Evolutionary conservation across 164 flowering plant genomes (phyloP).

Genomic region (Nelumbo lutea): DNA sequence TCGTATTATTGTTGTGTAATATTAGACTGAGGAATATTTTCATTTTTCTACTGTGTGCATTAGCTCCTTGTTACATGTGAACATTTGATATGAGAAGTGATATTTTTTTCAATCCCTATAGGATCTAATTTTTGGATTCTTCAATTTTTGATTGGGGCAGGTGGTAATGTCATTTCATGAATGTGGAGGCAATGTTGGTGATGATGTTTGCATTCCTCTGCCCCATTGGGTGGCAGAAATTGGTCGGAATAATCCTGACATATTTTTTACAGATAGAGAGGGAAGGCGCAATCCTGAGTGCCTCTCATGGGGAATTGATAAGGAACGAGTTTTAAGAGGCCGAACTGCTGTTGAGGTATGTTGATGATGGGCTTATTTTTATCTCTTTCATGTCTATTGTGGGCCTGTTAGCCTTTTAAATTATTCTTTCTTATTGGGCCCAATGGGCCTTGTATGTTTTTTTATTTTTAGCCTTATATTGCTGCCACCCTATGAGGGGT

Average conservation of each 20-base stretch:
- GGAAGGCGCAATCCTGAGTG: constrained; percentile 95
- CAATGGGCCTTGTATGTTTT: too few relatives aligned
- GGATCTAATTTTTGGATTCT: constrained; percentile 5
- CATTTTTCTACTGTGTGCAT: background rate
- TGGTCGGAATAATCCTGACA: constrained; percentile 83
- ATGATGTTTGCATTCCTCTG: constrained; percentile 91
- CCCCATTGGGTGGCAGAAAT: constrained; percentile 98
- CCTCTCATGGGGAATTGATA: constrained; percentile 95
- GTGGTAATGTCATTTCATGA: constrained; percentile 97
- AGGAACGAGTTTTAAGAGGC: constrained; percentile 84
- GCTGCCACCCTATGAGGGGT: too few relatives aligned
- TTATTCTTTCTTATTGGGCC: too few relatives aligned
- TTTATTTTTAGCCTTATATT: too few relatives aligned
- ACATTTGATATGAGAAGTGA: background rate
- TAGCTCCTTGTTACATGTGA: background rate
- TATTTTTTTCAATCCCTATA: too few relatives aligned
- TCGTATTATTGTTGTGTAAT: background rate
- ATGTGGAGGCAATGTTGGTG: constrained; percentile 98
- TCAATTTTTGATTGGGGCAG: constrained; percentile 36
- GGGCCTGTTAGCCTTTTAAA: too few relatives aligned
- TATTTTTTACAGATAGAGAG: constrained; percentile 86
- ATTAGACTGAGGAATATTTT: background rate
- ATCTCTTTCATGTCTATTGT: too few relatives aligned
- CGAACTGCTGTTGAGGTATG: constrained; percentile 93
- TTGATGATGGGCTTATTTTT: too few relatives aligned